Conservation (phyloP, 2,329 filamentous ascomycete genomes). For the Westerdykella aurantiaca region DNA sequence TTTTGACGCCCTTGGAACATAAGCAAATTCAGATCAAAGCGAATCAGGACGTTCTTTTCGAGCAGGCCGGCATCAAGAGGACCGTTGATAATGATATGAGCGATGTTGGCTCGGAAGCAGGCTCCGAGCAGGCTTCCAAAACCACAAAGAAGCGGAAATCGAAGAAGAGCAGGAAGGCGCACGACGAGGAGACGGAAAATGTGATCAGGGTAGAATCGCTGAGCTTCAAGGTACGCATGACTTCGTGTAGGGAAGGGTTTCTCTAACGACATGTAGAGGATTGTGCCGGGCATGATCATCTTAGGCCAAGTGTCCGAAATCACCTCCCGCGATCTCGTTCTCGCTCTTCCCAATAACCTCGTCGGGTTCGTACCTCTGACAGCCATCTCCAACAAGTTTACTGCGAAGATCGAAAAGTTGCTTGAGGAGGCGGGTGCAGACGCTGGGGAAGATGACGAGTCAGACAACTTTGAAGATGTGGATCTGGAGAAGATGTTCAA, state of each 20-base stretch:
- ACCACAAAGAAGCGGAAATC: conserved; percentile 52
- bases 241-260: neutral
- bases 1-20: conserved; percentile 87
- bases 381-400: conserved; percentile 79
- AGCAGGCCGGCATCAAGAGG: conserved; percentile 63
- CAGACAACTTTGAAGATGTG: conserved; percentile 53
- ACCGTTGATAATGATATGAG: conserved; percentile 47
- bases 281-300: conserved; percentile 79
- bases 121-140: conserved; percentile 37
- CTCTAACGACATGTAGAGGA: conserved; percentile 51
- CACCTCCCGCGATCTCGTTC: conserved; percentile 68
- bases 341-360: conserved; percentile 89
- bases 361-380: conserved; percentile 85
- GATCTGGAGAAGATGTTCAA: conserved; percentile 71
- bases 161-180: conserved; percentile 39
- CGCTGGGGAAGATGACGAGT: conserved; percentile 50
- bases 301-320: conserved; percentile 82
- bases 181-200: conserved; percentile 40
- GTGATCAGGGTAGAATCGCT: conserved; percentile 73
- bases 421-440: conserved; percentile 58
- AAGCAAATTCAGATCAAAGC: conserved; percentile 96
- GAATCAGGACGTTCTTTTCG: conserved; percentile 83
- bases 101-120: conserved; percentile 38
- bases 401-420: conserved; percentile 63
- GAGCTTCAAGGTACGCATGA: conserved; percentile 71